Conservation (phyloP, 768 basidiomycete genomes). For the Pluteus cervinus region DNA sequence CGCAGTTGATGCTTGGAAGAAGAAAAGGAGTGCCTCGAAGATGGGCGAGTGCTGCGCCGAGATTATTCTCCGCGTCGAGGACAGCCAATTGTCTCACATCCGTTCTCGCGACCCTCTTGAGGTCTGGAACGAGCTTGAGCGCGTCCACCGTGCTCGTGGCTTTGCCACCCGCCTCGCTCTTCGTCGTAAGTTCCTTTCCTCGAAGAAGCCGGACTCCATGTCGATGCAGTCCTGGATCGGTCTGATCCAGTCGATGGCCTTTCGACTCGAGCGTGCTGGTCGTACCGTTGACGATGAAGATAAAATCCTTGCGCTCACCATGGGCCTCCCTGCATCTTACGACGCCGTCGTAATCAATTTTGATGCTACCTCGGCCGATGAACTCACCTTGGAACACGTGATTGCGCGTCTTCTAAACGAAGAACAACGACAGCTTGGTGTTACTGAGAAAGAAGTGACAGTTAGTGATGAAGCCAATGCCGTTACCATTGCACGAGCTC, state of each 20-base stretch:
- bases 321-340: constrained; percentile 19
- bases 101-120: constrained; percentile 14
- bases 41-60: constrained; percentile 18
- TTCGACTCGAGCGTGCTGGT: constrained; percentile 15
- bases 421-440: too few species aligned
- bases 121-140: constrained; percentile 16
- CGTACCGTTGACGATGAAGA: constrained; percentile 16
- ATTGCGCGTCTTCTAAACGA: constrained; percentile 25
- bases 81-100: constrained; percentile 20
- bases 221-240: constrained; percentile 20
- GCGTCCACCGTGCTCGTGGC: constrained; percentile 16
- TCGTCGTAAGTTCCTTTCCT: constrained; percentile 15
- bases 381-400: constrained; percentile 20
- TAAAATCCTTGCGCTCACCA: constrained; percentile 19
- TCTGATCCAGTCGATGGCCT: constrained; percentile 11
- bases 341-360: constrained; percentile 22
- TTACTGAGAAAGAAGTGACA: too few species aligned
- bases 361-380: constrained; percentile 17
- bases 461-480: too few species aligned
- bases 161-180: constrained; percentile 20
- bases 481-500: too few species aligned
- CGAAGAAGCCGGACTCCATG: constrained; percentile 15
- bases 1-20: too few species aligned
- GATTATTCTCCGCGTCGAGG: constrained; percentile 20
- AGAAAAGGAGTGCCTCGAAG: too few species aligned